Evolutionary conservation across 495 filamentous ascomycete genomes (phyloP).

Genomic region (Aspergillus ostianus): DNA sequence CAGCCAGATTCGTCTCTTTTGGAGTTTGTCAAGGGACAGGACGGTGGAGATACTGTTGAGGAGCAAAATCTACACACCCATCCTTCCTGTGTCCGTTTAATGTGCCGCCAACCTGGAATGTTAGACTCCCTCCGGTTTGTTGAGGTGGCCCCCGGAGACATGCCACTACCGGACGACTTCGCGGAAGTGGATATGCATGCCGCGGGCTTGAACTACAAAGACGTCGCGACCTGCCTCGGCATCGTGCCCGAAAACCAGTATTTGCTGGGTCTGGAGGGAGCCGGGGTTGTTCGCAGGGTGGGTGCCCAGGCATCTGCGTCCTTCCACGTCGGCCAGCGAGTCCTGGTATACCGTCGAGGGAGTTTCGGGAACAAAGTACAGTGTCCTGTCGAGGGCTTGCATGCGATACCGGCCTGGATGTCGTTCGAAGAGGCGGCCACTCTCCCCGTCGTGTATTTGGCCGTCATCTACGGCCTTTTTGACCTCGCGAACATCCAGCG

Average conservation of each 20-base stretch:
- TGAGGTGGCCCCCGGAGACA: slow-evolving; percentile 18
- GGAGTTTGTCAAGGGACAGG: no score
- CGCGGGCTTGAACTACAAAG: neutral
- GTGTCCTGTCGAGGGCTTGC: neutral
- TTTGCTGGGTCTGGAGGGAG: neutral
- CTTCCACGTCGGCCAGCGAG: neutral
- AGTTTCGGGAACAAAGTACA: neutral
- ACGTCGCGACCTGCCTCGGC: neutral
- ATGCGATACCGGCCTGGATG: neutral
- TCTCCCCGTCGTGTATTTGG: slow-evolving; percentile 31
- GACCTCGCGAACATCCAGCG: slow-evolving; percentile 20
- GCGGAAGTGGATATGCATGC: neutral
- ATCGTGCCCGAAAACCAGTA: neutral
- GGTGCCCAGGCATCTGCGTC: neutral
- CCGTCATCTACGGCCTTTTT: slow-evolving; percentile 29
- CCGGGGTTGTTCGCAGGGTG: neutral
- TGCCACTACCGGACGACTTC: neutral
- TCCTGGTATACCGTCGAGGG: neutral
- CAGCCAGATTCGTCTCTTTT: no score
- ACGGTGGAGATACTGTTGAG: no score
- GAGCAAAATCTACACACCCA: no score
- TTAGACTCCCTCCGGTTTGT: neutral
- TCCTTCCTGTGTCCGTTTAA: no score
- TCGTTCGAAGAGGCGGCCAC: slow-evolving; percentile 38
- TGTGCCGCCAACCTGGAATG: neutral